phyloP scores from a whole-genome alignment of 768 basidiomycete genomes.

The Tylopilus sp. region DNA sequence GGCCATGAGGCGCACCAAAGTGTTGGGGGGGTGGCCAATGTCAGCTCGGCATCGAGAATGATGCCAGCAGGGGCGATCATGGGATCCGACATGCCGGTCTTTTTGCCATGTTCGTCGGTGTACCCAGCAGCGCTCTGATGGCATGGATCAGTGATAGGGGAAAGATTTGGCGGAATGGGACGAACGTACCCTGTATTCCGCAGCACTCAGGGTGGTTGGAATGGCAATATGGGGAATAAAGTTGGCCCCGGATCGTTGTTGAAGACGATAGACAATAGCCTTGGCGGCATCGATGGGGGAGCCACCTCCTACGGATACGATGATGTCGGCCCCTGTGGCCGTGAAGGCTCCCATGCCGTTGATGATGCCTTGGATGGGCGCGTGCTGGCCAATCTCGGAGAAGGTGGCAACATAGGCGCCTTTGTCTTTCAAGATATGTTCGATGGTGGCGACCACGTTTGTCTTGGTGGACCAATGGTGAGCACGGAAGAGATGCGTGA shows the following conservation, averaged over 20 bases:
- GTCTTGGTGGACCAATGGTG: constrained; percentile 21
- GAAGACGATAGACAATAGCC: constrained; percentile 61
- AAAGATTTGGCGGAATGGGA: neutral
- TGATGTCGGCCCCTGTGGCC: constrained; percentile 57
- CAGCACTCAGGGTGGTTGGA: constrained; percentile 78
- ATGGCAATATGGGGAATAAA: constrained; percentile 70
- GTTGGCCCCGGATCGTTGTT: constrained; percentile 50
- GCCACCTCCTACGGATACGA: constrained; percentile 76
- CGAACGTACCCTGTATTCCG: constrained; percentile 60
- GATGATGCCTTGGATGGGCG: constrained; percentile 64
- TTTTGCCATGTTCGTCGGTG: constrained; percentile 65
- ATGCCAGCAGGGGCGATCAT: constrained; percentile 67
- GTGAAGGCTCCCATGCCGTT: constrained; percentile 54
- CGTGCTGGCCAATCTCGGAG: constrained; percentile 69
- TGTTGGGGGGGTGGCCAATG: constrained; percentile 66
- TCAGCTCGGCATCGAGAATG: constrained; percentile 75
- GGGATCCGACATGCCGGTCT: constrained; percentile 50
- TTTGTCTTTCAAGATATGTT: constrained; percentile 48
- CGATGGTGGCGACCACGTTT: constrained; percentile 21
- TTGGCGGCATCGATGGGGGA: constrained; percentile 80
- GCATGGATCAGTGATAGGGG: constrained; percentile 1
- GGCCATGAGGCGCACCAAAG: constrained; percentile 50
- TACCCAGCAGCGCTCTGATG: constrained; percentile 63
- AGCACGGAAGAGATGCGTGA: constrained; percentile 3
- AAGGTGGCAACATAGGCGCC: constrained; percentile 67